These are phyloP conservation scores for Boletus rubescentipes DNA, from an alignment of 768 basidiomycete species.

Conservation along the genomic window DNA sequence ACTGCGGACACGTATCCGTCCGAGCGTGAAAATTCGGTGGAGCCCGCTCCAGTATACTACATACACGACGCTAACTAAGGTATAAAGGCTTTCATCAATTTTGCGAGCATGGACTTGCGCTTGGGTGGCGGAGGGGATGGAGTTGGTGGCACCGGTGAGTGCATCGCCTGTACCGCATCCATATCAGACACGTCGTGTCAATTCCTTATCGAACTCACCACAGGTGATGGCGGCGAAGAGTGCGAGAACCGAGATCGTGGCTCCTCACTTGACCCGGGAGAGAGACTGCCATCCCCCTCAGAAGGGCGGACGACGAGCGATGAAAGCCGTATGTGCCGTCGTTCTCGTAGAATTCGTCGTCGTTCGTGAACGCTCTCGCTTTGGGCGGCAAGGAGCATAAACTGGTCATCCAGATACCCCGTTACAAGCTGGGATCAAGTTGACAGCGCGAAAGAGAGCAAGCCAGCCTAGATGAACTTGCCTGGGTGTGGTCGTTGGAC, in stretches of 20 bases:
- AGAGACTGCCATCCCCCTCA: neutral
- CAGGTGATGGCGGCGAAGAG: slow-evolving; percentile 13
- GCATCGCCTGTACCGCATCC: neutral
- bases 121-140: neutral
- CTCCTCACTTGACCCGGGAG: slow-evolving; percentile 12
- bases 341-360: slow-evolving; percentile 15
- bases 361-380: slow-evolving; percentile 18
- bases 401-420: slow-evolving; percentile 9
- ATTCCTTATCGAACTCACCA: slow-evolving; percentile 9
- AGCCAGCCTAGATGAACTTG: neutral
- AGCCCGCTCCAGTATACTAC: too few relatives aligned
- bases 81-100: slow-evolving; percentile 8
- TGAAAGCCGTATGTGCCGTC: slow-evolving; percentile 4
- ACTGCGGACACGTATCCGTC: too few relatives aligned
- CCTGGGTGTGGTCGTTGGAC: slow-evolving; percentile 1
- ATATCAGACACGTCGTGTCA: neutral
- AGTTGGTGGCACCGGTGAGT: neutral
- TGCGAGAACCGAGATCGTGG: slow-evolving; percentile 25
- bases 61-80: neutral
- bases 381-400: slow-evolving; percentile 16
- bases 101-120: slow-evolving; percentile 19
- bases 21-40: too few relatives aligned
- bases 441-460: neutral
- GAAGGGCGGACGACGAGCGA: slow-evolving; percentile 2
- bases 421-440: too few relatives aligned